phyloP scores from a whole-genome alignment of 352 stramenopile species.

The Phytophthora podocarpi region DNA sequence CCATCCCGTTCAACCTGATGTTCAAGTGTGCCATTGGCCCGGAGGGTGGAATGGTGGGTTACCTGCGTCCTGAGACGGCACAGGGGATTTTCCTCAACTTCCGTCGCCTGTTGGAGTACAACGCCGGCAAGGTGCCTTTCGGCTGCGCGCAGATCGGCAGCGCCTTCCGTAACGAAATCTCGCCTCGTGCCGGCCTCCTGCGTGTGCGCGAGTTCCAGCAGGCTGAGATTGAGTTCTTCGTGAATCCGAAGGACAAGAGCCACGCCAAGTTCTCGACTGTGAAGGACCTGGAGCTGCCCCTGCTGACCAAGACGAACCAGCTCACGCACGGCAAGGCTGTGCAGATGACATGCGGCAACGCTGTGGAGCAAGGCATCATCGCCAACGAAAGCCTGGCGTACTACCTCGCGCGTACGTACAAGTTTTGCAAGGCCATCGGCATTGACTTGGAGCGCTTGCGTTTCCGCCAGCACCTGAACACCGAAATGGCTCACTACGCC shows the following conservation, averaged over 20 bases:
- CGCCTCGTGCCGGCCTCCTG: constrained; percentile 95
- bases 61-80: constrained; percentile 98
- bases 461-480: constrained; percentile 99
- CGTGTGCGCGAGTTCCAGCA: constrained; percentile 99
- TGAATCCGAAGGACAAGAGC: constrained; percentile 98
- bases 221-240: constrained; percentile 99
- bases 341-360: constrained; percentile 91
- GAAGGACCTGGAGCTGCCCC: constrained; percentile 77
- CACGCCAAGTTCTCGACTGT: constrained; percentile 96
- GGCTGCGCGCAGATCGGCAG: constrained; percentile 87
- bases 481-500: constrained; percentile 99
- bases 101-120: constrained; percentile 97
- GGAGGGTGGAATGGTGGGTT: constrained; percentile 96
- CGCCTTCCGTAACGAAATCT: constrained; percentile 97
- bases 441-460: constrained; percentile 95
- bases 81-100: constrained; percentile 99
- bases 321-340: constrained; percentile 96
- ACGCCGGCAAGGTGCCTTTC: constrained; percentile 93
- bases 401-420: constrained; percentile 98
- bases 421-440: constrained; percentile 95
- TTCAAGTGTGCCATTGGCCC: constrained; percentile 99
- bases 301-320: constrained; percentile 96
- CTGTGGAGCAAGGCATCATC: constrained; percentile 93
- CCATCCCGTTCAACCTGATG: constrained; percentile 99
- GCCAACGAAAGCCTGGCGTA: constrained; percentile 99